phyloP scores from a whole-genome alignment of 257 asterid genomes.

The Eucommia ulmoides region DNA sequence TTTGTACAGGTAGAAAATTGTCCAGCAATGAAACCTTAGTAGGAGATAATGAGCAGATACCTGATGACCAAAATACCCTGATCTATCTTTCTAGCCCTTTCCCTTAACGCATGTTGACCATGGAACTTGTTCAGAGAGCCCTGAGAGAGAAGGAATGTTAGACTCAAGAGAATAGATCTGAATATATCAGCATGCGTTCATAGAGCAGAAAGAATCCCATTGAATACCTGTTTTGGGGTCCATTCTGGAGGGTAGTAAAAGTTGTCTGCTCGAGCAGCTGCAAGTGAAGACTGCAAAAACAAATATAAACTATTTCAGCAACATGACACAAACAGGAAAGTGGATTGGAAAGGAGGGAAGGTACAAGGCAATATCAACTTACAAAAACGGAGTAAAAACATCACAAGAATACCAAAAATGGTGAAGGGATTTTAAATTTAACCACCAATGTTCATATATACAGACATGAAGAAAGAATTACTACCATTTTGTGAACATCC shows the following conservation, averaged over 20 bases:
- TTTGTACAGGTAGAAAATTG: too few relatives aligned
- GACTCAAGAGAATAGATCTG: not conserved
- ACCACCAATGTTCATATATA: too few relatives aligned
- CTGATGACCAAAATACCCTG: slow-evolving; percentile 95
- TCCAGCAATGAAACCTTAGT: too few relatives aligned
- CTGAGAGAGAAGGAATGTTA: slow-evolving; percentile 26
- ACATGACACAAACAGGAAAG: not conserved
- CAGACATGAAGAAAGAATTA: too few relatives aligned
- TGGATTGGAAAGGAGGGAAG: not conserved
- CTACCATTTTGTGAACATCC: too few relatives aligned
- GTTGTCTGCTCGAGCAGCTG: slow-evolving; percentile 98
- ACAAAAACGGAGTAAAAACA: not conserved
- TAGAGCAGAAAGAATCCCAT: not conserved
- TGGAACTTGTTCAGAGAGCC: slow-evolving; percentile 89
- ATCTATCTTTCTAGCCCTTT: slow-evolving; percentile 87
- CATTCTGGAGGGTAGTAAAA: slow-evolving; percentile 98
- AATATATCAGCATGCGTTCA: not conserved
- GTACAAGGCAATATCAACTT: not conserved
- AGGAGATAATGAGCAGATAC: slow-evolving; percentile 31
- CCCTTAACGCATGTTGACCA: slow-evolving; percentile 95
- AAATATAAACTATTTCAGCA: slow-evolving; percentile 14
- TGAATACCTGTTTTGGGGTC: slow-evolving; percentile 83
- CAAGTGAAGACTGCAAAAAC: slow-evolving; percentile 82
- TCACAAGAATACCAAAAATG: too few relatives aligned
- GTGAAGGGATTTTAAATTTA: too few relatives aligned